Base-by-base conservation (phyloP, 352 stramenopile genomes). In the Globisporangium echinulatum region DNA sequence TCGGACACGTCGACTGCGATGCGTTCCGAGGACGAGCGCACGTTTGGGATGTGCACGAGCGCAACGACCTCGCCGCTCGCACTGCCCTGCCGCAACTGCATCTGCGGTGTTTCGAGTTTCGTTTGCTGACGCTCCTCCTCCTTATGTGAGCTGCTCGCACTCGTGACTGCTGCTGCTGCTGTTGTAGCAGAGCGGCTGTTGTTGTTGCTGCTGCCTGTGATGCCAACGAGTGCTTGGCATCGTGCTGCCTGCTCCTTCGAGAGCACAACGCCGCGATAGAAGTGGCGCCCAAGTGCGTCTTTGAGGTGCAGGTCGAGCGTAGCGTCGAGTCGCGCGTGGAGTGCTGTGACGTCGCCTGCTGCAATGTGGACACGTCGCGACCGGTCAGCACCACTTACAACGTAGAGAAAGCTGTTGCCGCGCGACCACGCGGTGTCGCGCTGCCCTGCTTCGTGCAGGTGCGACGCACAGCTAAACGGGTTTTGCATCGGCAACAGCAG, bases 371-470 rank as follows among this genome's bases (percentile, higher is more conserved):
- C 6, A 6, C 69, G 64, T 1, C 77, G 79, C 19, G 17, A 42
- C 6, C 36, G 39, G n/a, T 90, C 73, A 6, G 59, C 40, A 4
- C 77, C 82, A 39, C 72, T 69, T 14, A 89, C 62, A 5, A 66
- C 80, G 58, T 90, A 90, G 36, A 89, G 52, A 38, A 87, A 90
- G 59, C 80, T 92, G 58, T 83, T 90, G 46, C 69, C 80, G 7
- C 79, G 72, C 25, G 76, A 90, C 75, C 79, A 92, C 7, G 75
- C 69, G 6, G 70, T 86, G 13, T 90, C 71, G 58, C 67, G 72
- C 54, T 85, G 73, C 11, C 65, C 77, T 71, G 86, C 80, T 72
- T 90, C 77, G 52, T 90, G 78, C 4, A 92, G 65, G 68, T 90
- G 77, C 5, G 80, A 89, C 0, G 78, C 82, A 9, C 79, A 77